A percentile compares a stretch with the other conserved stretches of the same genome.
Evolutionary conservation across 257 asterid genomes (phyloP).

Genomic region (Nicotiana undulata): DNA sequence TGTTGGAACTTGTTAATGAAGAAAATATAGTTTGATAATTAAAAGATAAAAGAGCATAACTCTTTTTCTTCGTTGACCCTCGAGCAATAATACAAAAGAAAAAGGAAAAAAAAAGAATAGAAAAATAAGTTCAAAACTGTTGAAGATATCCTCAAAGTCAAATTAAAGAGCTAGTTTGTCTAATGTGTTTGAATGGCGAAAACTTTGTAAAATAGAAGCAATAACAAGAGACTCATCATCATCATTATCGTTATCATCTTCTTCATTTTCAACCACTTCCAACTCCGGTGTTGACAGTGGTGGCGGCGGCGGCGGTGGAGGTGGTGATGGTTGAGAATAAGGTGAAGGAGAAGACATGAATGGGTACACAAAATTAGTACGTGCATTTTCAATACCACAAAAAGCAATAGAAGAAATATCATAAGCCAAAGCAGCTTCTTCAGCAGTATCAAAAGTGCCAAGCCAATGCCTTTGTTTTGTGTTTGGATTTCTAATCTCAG

Average conservation of each 20-base stretch:
- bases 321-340: neutral
- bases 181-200: constrained; percentile 15
- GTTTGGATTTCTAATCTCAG: constrained; percentile 28
- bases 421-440: constrained; percentile 31
- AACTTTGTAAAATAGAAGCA: constrained; percentile 38
- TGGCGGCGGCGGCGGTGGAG: constrained; percentile 5
- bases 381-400: constrained; percentile 24
- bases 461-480: constrained; percentile 35
- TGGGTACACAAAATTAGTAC: constrained; percentile 26
- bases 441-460: constrained; percentile 31
- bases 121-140: neutral
- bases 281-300: neutral
- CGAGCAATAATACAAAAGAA: too few species aligned
- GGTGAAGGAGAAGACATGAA: neutral
- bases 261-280: constrained; percentile 12
- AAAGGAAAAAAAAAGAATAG: neutral
- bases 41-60: too few species aligned
- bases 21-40: too few species aligned
- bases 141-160: neutral
- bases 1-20: too few species aligned
- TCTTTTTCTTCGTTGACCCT: too few species aligned
- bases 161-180: constrained; percentile 9
- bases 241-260: neutral
- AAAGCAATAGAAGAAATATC: constrained; percentile 28
- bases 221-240: constrained; percentile 33